Evolutionary conservation across 1,284 basidiomycete genomes (phyloP), one percentile per base, ranked within the genome.

Genomic region (Bjerkandera adusta): DNA sequence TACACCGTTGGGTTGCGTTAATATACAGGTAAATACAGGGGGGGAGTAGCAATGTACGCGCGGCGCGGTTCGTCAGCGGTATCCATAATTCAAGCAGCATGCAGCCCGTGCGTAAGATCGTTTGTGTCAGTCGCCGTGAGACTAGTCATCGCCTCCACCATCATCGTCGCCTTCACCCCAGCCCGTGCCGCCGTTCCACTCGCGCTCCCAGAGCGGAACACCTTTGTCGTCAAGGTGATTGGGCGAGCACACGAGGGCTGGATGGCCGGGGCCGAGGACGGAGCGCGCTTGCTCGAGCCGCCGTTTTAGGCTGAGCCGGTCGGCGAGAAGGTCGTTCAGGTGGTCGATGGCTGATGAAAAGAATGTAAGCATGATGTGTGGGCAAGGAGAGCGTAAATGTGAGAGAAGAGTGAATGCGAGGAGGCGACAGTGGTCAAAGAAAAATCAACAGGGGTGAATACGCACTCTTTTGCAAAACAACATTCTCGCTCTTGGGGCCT

Each of bases 401-500:
- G 10, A 30, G n/a, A 10, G n/a, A 30, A 30, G n/a, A 36, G 40
- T 34, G 30, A 49, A 52, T 24, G 22, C 30, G 16, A 35, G 16
- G 13, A 36, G 42, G 32, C 39, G 15, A 42, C 24, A 45, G 26
- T 37, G 35, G 33, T 36, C 44, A 25, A 45, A 44, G 26, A 42
- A 39, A 36, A 39, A 47, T 26, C 51, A 36, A 36, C 48, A 35
- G 24, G 29, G 41, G 39, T 42, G 38, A 36, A 55, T 35, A 73
- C 87, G 60, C 59, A 92, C 90, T 90, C 66, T 92, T 91, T 38
- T 77, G 77, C 36, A 93, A 65, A 4, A 93, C 89, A 41, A 92
- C 79, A 50, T 89, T 90, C 68, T 93, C 90, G 60, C 89, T 92
- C 57, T 85, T 73, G 11, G 91, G 89, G 1, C 90, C 90, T 1